phyloP scores from a whole-genome alignment of 1,139 yeast genomes.

The Cylindricascospora bacillispora region DNA sequence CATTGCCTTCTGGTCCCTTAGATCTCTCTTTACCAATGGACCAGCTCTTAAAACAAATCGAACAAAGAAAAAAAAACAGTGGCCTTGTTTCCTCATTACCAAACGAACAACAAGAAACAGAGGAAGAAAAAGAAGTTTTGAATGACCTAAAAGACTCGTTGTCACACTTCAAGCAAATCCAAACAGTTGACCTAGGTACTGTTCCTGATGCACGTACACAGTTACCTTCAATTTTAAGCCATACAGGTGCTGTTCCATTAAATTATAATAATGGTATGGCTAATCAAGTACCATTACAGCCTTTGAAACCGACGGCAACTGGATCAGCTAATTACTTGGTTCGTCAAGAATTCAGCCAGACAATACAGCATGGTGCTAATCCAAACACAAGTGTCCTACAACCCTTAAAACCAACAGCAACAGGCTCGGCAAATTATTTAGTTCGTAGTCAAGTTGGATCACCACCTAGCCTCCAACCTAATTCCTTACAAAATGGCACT shows the following conservation, averaged over 20 bases:
- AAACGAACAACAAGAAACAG: slow-evolving; percentile 24
- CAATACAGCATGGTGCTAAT: not conserved
- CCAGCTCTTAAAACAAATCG: slow-evolving; percentile 41
- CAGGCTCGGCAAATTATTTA: slow-evolving; percentile 35
- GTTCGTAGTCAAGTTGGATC: slow-evolving; percentile 9
- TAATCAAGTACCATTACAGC: slow-evolving; percentile 14
- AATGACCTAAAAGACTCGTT: slow-evolving; percentile 57
- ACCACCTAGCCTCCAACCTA: slow-evolving; percentile 1
- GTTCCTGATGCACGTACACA: slow-evolving; percentile 46
- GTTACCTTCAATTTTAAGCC: slow-evolving; percentile 28
- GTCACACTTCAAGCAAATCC: slow-evolving; percentile 50
- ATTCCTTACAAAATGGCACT: not conserved
- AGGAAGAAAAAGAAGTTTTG: slow-evolving; percentile 39
- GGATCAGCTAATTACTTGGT: slow-evolving; percentile 34
- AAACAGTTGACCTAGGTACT: slow-evolving; percentile 50
- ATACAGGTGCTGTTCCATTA: slow-evolving; percentile 6
- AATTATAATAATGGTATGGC: slow-evolving; percentile 2
- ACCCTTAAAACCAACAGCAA: slow-evolving; percentile 38
- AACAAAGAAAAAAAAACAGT: slow-evolving; percentile 20
- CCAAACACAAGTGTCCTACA: slow-evolving; percentile 9
- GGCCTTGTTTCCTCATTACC: slow-evolving; percentile 21
- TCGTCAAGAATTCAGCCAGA: slow-evolving; percentile 7
- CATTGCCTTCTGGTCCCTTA: slow-evolving; percentile 19
- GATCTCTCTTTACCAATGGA: slow-evolving; percentile 67
- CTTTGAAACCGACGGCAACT: slow-evolving; percentile 40